phyloP scores from a whole-genome alignment of 305 asterid species.

The Fraxinus floribunda region DNA sequence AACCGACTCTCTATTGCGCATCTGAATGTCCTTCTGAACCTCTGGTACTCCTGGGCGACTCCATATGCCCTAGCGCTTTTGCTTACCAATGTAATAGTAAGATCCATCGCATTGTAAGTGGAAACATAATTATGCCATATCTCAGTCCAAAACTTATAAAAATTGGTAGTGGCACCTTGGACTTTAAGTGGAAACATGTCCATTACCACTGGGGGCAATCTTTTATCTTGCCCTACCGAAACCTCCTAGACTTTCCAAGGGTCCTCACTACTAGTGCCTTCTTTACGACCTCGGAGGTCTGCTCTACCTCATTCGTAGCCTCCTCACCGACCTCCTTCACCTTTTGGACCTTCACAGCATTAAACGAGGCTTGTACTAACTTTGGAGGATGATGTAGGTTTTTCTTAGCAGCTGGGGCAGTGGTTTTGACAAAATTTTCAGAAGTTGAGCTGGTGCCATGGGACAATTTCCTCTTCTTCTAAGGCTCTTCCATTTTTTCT shows the following conservation, averaged over 20 bases:
- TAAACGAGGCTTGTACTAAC: neutral
- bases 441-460: neutral
- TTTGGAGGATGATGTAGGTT: neutral
- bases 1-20: neutral
- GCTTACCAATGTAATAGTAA: neutral
- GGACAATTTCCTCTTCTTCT: neutral
- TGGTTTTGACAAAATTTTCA: neutral
- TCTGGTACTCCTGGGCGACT: neutral
- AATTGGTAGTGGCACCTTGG: neutral
- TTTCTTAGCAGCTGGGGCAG: neutral
- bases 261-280: neutral
- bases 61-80: neutral
- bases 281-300: neutral
- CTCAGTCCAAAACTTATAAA: neutral
- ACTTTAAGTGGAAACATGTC: neutral
- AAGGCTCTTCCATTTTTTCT: neutral
- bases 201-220: neutral
- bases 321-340: neutral
- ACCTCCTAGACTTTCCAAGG: neutral
- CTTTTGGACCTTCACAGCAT: no score
- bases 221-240: neutral
- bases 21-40: neutral
- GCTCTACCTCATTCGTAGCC: neutral
- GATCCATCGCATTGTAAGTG: neutral
- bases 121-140: neutral